Evolutionary conservation across 106 monocot species (phyloP).

Genomic region (Triglochin maritima): DNA sequence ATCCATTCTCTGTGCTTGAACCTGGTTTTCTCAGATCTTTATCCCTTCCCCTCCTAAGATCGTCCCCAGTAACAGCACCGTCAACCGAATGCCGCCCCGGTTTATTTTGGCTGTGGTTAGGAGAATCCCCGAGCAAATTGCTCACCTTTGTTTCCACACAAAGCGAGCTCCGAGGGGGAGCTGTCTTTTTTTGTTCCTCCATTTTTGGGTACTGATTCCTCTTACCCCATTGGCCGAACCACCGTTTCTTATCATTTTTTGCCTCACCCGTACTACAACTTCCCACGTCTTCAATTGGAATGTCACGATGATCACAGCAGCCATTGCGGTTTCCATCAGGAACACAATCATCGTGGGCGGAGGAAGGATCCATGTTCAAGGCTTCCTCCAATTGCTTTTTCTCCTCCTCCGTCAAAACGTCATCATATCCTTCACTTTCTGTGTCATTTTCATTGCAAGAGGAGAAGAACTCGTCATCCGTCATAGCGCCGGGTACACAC

Average conservation of each 20-base stretch:
- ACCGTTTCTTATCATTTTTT: constrained; percentile 56
- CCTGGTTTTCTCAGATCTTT: constrained; percentile 24
- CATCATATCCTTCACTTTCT: constrained; percentile 62
- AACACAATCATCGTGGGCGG: constrained; percentile 14
- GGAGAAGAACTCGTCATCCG: constrained; percentile 62
- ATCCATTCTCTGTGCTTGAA: constrained; percentile 16
- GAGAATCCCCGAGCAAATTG: constrained; percentile 60
- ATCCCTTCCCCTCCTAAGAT: constrained; percentile 24
- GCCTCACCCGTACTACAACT: constrained; percentile 23
- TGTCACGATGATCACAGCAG: constrained; percentile 41
- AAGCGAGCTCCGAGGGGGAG: constrained; percentile 58
- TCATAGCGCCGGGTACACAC: constrained; percentile 72
- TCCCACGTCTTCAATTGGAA: constrained; percentile 37
- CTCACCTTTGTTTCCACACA: constrained; percentile 64
- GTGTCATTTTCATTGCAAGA: constrained; percentile 66
- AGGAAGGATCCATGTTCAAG: constrained; percentile 46
- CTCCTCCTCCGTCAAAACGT: constrained; percentile 76
- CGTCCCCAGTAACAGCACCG: constrained; percentile 20
- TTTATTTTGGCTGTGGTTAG: constrained; percentile 24
- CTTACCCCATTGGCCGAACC: constrained; percentile 85
- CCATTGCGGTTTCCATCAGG: constrained; percentile 28
- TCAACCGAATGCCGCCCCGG: constrained; percentile 63
- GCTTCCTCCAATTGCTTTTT: constrained; percentile 58
- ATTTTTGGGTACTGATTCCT: constrained; percentile 12
- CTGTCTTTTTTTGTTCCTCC: constrained; percentile 35